Base-by-base conservation (phyloP, 2,329 filamentous ascomycete species). In the Colletotrichum spinosum region DNA sequence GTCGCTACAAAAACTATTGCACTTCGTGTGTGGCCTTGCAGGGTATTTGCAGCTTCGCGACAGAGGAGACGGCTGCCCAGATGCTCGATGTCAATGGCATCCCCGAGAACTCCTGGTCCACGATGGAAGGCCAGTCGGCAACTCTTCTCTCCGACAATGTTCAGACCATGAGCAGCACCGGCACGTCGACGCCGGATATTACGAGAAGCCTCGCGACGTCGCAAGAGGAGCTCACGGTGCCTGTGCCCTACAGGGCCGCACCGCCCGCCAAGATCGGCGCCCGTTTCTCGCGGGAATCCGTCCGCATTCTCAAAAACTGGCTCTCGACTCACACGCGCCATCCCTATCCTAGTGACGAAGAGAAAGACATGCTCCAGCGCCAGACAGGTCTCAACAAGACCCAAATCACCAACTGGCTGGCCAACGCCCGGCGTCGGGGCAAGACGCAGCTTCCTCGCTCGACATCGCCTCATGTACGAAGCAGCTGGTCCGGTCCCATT, bases 361-460 rank as follows among this genome's bases (percentile, higher is more conserved):
- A 97, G 74, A 97, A 95, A 73, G 91, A 94, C 69, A 86, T 88
- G 67, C 82, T 97, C 34, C 91, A 93, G 76, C 84, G 86, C 51
- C 86, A 91, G 71, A 97, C 94, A 1, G 93, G 93, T 8, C 83
- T 97, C 45, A 94, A 88, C 75, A 88, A 92, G 72, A 91, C 86
- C 12, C 94, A 97, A 73, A 95, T 97, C 71, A 90, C 90, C 10
- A 97, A 97, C 75, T 97, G 94, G 94, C 87, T 97, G 51, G 94
- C 94, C 65, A 97, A 97, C 77, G 93, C 93, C 62, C 89, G 94
- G 48, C 88, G 94, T 61, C 86, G 94, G 68, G 90, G 92, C 71
- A 97, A 97, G 80, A 88, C 91, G 59, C 87, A 89, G 52, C 83
- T 87, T 2, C 88, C 88, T 51, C 85, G 90, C 68, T 88, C 87